phyloP scores from a whole-genome alignment of 257 asterid species.

The Nicotiana benthamiana region DNA sequence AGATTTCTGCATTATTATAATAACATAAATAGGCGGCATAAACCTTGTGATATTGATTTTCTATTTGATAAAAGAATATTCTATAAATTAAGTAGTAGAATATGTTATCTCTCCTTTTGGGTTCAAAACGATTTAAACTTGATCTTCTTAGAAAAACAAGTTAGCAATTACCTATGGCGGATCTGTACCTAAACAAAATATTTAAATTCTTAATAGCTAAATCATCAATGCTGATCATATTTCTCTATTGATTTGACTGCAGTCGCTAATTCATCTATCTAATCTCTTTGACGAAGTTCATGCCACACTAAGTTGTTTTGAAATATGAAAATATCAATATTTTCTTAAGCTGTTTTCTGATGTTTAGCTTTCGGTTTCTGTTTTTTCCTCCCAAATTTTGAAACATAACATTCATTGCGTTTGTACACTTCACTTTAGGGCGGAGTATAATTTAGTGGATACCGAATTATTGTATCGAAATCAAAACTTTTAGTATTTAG shows the following conservation, averaged over 20 bases:
- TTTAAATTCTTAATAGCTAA: neutral
- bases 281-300: neutral
- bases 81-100: no score
- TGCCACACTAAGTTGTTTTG: neutral
- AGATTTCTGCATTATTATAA: no score
- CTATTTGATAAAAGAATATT: neutral
- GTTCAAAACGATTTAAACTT: neutral
- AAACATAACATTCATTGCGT: neutral
- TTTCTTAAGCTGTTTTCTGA: neutral
- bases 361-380: neutral
- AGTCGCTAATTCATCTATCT: neutral
- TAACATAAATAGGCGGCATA: no score
- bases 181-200: neutral
- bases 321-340: no score
- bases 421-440: no score
- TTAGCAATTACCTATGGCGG: neutral
- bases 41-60: neutral
- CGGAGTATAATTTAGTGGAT: no score
- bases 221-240: neutral
- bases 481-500: no score
- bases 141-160: neutral
- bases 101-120: neutral
- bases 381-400: neutral
- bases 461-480: no score
- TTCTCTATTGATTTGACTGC: neutral